These are phyloP conservation scores for Heracleum sosnowskyi DNA, from an alignment of 129 eudicot genomes.

Conservation along the genomic window DNA sequence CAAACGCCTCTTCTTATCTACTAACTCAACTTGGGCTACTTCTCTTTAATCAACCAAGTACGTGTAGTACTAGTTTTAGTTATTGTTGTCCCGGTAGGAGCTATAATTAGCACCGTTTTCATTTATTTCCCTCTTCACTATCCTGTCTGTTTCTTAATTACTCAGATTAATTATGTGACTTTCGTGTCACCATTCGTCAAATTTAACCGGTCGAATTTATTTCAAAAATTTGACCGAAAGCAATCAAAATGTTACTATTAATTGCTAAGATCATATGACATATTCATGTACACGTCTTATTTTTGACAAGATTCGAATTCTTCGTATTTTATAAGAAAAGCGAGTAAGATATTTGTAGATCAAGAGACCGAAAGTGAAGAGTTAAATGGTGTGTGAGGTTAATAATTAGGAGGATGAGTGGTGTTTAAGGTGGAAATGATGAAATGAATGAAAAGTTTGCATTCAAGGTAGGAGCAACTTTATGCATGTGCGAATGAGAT, in stretches of 20 bases:
- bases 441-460: not conserved
- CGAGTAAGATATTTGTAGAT: too few relatives aligned
- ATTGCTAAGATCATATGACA: too few relatives aligned
- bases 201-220: too few relatives aligned
- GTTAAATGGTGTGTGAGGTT: too few relatives aligned
- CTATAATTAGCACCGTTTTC: not conserved
- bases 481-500: constrained; percentile 1
- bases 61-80: not conserved
- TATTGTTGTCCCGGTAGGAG: not conserved
- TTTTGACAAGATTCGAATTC: too few relatives aligned
- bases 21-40: not conserved
- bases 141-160: not conserved
- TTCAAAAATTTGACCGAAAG: too few relatives aligned
- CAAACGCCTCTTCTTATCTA: not conserved
- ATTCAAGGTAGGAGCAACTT: not conserved
- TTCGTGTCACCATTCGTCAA: too few relatives aligned
- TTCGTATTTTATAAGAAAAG: too few relatives aligned
- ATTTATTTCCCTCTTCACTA: not conserved
- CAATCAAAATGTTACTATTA: too few relatives aligned
- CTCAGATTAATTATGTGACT: too few relatives aligned
- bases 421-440: not conserved
- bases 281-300: too few relatives aligned
- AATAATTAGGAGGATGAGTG: not conserved
- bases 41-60: not conserved
- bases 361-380: too few relatives aligned